Evolutionary conservation across 1,284 basidiomycete genomes (phyloP).

Genomic region (Austroboletus niveus): DNA sequence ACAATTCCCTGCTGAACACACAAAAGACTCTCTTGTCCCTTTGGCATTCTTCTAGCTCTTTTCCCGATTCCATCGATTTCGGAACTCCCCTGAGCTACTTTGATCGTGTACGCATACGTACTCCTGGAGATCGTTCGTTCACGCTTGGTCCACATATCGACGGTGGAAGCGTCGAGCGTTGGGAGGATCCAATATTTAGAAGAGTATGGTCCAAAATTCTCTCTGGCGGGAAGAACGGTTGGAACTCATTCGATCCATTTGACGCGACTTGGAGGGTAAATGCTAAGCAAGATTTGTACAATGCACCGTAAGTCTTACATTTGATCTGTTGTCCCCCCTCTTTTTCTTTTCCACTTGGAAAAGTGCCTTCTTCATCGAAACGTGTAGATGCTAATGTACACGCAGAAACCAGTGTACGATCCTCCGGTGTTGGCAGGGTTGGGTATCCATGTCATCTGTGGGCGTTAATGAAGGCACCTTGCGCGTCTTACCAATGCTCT

Average conservation of each 20-base stretch:
- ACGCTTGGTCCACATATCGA: conserved; percentile 74
- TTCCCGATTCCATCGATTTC: conserved; percentile 47
- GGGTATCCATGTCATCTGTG: conserved; percentile 66
- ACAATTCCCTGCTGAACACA: conserved; percentile 49
- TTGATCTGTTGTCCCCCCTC: neutral
- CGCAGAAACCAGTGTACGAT: conserved; percentile 66
- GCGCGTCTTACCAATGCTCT: conserved; percentile 55
- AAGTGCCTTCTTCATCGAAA: neutral
- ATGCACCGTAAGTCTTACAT: conserved; percentile 40
- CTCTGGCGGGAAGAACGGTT: conserved; percentile 40
- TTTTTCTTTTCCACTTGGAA: neutral
- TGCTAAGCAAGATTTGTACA: conserved; percentile 58
- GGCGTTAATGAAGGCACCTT: conserved; percentile 68
- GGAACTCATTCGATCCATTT: conserved; percentile 61
- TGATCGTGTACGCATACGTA: conserved; percentile 73
- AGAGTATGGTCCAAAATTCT: conserved; percentile 57
- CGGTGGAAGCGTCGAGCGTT: conserved; percentile 72
- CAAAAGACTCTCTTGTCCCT: conserved; percentile 58
- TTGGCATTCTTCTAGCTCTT: conserved; percentile 46
- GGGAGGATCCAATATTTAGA: conserved; percentile 72
- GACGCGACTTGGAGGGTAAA: conserved; percentile 50
- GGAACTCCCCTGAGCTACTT: conserved; percentile 68
- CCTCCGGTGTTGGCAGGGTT: conserved; percentile 78
- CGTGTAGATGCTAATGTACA: neutral
- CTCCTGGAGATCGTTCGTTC: conserved; percentile 65